These are phyloP conservation scores for Microdochium nivale DNA, from an alignment of 2,329 filamentous ascomycete genomes.

Conservation along the genomic window DNA sequence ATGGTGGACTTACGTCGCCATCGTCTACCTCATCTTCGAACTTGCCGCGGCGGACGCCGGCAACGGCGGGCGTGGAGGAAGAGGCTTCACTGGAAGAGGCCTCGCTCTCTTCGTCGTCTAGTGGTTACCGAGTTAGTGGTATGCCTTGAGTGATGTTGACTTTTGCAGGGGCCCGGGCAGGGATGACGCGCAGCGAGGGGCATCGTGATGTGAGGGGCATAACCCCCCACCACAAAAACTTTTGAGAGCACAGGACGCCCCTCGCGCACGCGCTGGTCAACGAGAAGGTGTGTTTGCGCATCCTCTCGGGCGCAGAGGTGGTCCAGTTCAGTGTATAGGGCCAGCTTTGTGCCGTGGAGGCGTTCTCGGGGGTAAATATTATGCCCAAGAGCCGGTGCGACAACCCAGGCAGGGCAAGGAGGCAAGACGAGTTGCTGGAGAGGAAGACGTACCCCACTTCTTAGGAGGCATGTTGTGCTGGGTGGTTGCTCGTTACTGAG, in stretches of 20 bases:
- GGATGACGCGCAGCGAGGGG: background rate
- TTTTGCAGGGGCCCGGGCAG: background rate
- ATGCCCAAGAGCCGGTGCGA: background rate
- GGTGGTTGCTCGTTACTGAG: too few species aligned
- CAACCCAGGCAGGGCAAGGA: background rate
- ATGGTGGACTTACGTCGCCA: constrained; percentile 53
- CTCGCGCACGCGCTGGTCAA: background rate
- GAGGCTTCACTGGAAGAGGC: constrained; percentile 24
- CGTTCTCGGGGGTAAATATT: background rate
- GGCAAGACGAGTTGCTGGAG: background rate
- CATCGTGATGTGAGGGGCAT: background rate
- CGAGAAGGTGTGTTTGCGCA: background rate
- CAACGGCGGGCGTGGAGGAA: constrained; percentile 24
- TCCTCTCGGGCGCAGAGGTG: background rate
- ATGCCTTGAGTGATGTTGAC: constrained; percentile 6
- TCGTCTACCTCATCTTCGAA: constrained; percentile 92
- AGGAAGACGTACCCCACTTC: background rate
- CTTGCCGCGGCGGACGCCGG: constrained; percentile 44
- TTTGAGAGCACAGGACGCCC: background rate
- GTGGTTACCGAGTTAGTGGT: constrained; percentile 10
- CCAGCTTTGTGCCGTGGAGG: background rate
- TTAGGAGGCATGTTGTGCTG: background rate
- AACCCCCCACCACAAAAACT: background rate
- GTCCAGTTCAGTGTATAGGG: too few species aligned
- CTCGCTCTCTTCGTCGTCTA: constrained; percentile 27